phyloP scores from a whole-genome alignment of 1,284 basidiomycete species.

The Coriolopsis trogii region DNA sequence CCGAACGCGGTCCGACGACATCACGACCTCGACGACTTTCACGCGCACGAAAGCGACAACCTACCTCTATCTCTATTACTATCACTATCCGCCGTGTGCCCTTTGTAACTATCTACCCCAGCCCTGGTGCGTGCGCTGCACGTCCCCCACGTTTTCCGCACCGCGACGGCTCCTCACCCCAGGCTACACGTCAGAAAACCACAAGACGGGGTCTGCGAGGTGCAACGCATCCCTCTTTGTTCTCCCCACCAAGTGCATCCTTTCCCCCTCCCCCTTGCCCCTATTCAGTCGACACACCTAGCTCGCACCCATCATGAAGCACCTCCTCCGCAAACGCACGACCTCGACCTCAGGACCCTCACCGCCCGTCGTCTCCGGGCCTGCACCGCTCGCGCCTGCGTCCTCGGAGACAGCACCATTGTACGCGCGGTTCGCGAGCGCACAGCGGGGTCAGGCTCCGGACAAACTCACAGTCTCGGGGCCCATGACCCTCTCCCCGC shows the following conservation, averaged over 20 bases:
- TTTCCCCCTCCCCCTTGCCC: not conserved
- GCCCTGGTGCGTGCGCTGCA: too few relatives aligned
- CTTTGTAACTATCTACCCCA: too few relatives aligned
- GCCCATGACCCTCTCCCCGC: constrained; percentile 28
- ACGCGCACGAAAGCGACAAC: not conserved
- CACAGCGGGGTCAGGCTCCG: constrained; percentile 16
- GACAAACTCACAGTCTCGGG: constrained; percentile 35
- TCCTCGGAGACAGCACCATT: constrained; percentile 25
- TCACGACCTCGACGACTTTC: not conserved
- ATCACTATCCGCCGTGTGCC: too few relatives aligned
- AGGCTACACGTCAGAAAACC: too few relatives aligned
- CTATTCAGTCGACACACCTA: not conserved
- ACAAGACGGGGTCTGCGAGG: too few relatives aligned
- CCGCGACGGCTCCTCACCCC: too few relatives aligned
- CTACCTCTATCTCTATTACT: too few relatives aligned
- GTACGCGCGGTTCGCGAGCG: constrained; percentile 34
- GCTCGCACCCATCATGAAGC: constrained; percentile 25
- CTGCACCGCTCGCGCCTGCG: constrained; percentile 11
- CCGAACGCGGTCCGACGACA: constrained; percentile 9
- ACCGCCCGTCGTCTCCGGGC: constrained; percentile 13
- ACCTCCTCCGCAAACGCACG: constrained; percentile 30
- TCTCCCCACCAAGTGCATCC: too few relatives aligned
- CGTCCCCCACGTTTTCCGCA: too few relatives aligned
- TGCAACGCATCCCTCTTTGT: too few relatives aligned
- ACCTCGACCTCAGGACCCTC: constrained; percentile 21